Base-by-base conservation (phyloP, 2,329 filamentous ascomycete genomes). In the Colletotrichum sidae region DNA sequence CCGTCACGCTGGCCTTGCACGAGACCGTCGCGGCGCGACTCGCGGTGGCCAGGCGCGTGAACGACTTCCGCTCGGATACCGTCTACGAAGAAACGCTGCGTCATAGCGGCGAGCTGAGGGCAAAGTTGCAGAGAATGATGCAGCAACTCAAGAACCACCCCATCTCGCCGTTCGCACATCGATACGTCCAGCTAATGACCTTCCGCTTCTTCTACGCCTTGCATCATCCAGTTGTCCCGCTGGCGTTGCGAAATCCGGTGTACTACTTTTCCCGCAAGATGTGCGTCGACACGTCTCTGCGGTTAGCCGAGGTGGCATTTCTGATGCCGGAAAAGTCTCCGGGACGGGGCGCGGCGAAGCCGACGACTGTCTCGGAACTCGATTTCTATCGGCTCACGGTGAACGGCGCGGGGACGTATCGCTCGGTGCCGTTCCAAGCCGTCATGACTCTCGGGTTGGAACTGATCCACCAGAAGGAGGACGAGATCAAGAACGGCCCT, bases 241-340 rank as follows among this genome's bases (percentile, higher is more conserved):
- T 77, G 12, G 81, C 84, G 0, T 76, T 80, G 11, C 73, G 78
- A 1, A 78, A 86, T 44, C 81, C 83, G 0, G 76, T 78, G 1
- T 86, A 81, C 67, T 84, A 84, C 72, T 87, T 84, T 72, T 86
- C 84, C 0, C 79, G 83, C 17, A 85, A 85, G 64, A 79, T 84
- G 54, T 79, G 78, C 46, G 75, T 84, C 9, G 82, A 84, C 69
- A 75, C 73, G 2, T 70, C 76, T 1, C 64, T 78, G n/a, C 67
- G 60, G 1, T 13, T 69, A 5, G 59, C 44, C 7, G 75, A 75
- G 54, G 70, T 75, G 6, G 62, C 67, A 0, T 70, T 70, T 0
- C 62, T 70, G 2, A 51, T 60, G 1, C 67, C 62, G 4, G 46
- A 69, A 1, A 69, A 66, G 9, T 69, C 69, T 2, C 59, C 67